Conservation (phyloP, 1,284 basidiomycete species). For the Tylopilus sp. region DNA sequence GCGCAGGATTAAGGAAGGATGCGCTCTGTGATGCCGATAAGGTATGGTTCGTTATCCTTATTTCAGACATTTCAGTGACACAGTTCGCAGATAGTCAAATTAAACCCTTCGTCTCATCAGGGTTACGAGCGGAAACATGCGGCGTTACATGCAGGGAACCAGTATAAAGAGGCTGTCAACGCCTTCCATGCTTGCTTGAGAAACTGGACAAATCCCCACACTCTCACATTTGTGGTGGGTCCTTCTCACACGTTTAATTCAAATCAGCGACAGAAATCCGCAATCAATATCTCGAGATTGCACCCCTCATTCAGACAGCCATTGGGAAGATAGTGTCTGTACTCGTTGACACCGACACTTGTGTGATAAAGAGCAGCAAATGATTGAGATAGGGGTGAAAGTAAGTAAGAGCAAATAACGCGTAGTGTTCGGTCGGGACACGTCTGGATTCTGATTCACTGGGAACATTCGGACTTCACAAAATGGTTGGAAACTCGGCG, state of each 20-base stretch:
- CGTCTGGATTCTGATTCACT: no score
- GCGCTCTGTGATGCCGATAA: slow-evolving; percentile 8
- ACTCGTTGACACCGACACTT: no score
- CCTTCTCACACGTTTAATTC: not conserved
- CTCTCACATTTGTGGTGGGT: not conserved
- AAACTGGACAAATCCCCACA: slow-evolving; percentile 6
- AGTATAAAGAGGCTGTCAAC: not conserved
- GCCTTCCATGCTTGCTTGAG: slow-evolving; percentile 5
- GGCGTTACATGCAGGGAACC: not conserved
- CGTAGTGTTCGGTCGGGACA: no score
- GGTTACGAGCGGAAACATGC: slow-evolving; percentile 7
- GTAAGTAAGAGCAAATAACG: no score
- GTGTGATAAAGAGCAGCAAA: no score
- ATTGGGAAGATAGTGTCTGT: no score
- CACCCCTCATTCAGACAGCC: not conserved
- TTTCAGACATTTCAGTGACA: not conserved
- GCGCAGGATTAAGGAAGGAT: slow-evolving; percentile 4
- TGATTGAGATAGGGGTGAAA: no score
- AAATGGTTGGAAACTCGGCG: no score
- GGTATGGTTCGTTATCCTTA: not conserved
- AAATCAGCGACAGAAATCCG: slow-evolving; percentile 7
- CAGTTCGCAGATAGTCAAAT: not conserved
- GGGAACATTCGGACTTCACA: no score
- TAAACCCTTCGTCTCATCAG: not conserved
- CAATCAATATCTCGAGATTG: slow-evolving; percentile 1